These are phyloP conservation scores for Sorghum bicolor DNA, from an alignment of 176 grass and related monocot species.

Conservation along the genomic window Sorghum_bicolor_NCBIv3 NC_012872.2:55524001-55524500, in stretches of 20 bases:
- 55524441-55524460: no score
- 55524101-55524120: not conserved
- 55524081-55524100: not conserved
- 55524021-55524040: not conserved
- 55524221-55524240: constrained; percentile 36
- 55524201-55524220: not conserved
- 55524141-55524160: constrained; percentile 29
- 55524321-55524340: not conserved
- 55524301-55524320: not conserved
- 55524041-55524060: constrained; percentile 11
- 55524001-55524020: not conserved
- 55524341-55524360: no score
- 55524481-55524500: no score
- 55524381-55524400: no score
- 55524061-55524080: not conserved
- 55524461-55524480: no score
- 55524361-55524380: no score
- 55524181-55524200: not conserved
- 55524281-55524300: not conserved
- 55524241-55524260: constrained; percentile 17
- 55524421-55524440: no score
- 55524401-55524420: no score
- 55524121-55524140: not conserved
- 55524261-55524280: not conserved
- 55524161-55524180: constrained; percentile 19